Evolutionary conservation across 2,329 filamentous ascomycete species (phyloP).

Genomic region (Samsoniella hepiali): DNA sequence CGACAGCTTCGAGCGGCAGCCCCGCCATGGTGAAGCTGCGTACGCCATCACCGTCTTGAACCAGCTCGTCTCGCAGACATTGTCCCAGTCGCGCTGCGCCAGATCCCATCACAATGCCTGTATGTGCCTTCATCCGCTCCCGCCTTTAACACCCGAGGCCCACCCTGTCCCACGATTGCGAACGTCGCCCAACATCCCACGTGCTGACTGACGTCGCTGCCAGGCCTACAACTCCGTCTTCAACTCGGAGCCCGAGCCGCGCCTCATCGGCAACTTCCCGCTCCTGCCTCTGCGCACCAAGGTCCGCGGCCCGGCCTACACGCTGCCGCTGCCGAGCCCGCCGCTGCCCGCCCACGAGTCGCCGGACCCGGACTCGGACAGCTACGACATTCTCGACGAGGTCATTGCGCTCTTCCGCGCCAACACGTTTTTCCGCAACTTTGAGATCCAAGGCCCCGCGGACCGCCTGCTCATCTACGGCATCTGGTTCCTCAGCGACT

Average conservation of each 20-base stretch:
- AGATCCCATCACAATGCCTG: conserved; percentile 24
- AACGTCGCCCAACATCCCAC: neutral
- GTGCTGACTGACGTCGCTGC: neutral
- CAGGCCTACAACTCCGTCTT: conserved; percentile 98
- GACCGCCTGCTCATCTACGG: conserved; percentile 95
- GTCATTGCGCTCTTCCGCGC: conserved; percentile 89
- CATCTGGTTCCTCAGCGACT: conserved; percentile 91
- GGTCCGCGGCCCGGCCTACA: conserved; percentile 91
- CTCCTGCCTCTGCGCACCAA: conserved; percentile 92
- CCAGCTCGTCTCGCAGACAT: neutral
- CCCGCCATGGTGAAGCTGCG: conserved; percentile 17
- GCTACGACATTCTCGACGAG: conserved; percentile 96
- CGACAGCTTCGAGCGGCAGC: conserved; percentile 10
- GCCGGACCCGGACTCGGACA: conserved; percentile 81
- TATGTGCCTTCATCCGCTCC: neutral
- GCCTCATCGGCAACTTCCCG: conserved; percentile 81
- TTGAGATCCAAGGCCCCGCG: conserved; percentile 95
- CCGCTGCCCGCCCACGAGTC: conserved; percentile 59
- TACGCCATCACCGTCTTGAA: conserved; percentile 15
- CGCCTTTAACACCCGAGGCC: too few species aligned
- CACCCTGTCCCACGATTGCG: too few species aligned
- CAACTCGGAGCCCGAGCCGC: conserved; percentile 70
- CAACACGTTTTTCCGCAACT: conserved; percentile 99
- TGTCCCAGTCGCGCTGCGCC: conserved; percentile 9
- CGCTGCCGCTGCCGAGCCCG: conserved; percentile 61